A percentile compares a stretch with the other conserved stretches of the same genome.
phyloP scores from a whole-genome alignment of 2,329 filamentous ascomycete genomes.

The Sclerotinia sclerotiorum region DNA sequence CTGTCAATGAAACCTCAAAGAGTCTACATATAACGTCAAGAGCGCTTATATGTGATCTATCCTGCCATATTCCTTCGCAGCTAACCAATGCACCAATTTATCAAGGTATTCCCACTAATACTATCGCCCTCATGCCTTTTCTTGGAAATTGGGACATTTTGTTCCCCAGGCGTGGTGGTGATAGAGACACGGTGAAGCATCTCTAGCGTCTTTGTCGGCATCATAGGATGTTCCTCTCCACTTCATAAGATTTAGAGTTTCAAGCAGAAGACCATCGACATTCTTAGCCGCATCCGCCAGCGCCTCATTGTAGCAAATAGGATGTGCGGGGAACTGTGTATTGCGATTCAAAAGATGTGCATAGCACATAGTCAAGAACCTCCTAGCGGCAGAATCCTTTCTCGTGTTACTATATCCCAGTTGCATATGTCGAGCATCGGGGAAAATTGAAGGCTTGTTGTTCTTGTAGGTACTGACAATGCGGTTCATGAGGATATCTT shows the following conservation, averaged over 20 bases:
- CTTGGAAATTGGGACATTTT: not conserved
- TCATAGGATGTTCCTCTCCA: not conserved
- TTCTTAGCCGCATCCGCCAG: not conserved
- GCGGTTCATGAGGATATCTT: not conserved
- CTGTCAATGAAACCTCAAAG: too few species aligned
- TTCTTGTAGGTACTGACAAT: not conserved
- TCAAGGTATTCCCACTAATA: too few species aligned
- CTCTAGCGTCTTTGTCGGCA: not conserved
- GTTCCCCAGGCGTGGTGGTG: not conserved
- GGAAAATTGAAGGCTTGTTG: not conserved
- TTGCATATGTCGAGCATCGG: not conserved
- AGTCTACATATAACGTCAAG: too few species aligned
- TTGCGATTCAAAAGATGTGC: not conserved
- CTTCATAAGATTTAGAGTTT: not conserved
- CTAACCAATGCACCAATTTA: too few species aligned
- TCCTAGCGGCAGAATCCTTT: not conserved
- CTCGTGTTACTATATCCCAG: not conserved
- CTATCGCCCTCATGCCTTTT: too few species aligned
- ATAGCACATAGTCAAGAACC: not conserved
- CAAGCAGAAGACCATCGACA: not conserved
- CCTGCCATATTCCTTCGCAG: too few species aligned
- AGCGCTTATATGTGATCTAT: too few species aligned
- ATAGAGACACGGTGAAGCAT: not conserved
- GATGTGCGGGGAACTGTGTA: not conserved
- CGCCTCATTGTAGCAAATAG: not conserved